These are phyloP conservation scores for Aristolochia californica DNA, from an alignment of 164 flowering plant species.

Conservation along the genomic window DNA sequence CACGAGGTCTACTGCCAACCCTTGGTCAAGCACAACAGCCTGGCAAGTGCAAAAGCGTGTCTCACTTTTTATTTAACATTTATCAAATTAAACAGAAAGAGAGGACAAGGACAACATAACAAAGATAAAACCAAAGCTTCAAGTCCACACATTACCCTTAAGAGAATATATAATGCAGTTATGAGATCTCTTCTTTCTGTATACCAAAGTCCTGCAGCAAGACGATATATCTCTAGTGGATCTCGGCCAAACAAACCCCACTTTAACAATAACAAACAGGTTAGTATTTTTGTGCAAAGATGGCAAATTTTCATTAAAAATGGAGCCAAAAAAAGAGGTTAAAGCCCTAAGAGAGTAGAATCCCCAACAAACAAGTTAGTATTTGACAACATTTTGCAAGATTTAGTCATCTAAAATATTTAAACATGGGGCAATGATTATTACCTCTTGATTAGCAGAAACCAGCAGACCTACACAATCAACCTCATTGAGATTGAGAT, in stretches of 20 bases:
- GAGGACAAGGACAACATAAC: neutral
- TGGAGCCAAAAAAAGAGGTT: neutral
- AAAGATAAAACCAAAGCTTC: neutral
- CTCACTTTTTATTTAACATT: neutral
- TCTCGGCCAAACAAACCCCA: conserved; percentile 89
- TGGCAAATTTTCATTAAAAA: too few relatives aligned
- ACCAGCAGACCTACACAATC: conserved; percentile 78
- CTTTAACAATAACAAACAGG: conserved; percentile 19
- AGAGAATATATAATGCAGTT: conserved; percentile 53
- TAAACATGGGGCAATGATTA: neutral
- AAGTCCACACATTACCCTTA: conserved; percentile 45
- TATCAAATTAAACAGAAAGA: too few relatives aligned
- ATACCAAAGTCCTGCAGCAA: conserved; percentile 97
- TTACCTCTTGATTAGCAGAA: conserved; percentile 90
- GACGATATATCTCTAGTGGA: conserved; percentile 72
- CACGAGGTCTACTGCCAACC: conserved; percentile 66
- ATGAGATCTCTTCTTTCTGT: conserved; percentile 84
- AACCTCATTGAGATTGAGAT: conserved; percentile 89
- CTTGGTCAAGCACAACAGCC: conserved; percentile 95
- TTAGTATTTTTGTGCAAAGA: too few relatives aligned
- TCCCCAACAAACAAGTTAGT: neutral
- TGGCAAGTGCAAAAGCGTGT: conserved; percentile 22
- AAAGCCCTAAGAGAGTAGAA: neutral
- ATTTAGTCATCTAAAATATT: neutral
- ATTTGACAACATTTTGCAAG: neutral